Percentiles rank a stretch among this genome's conserved stretches.
phyloP scores from a whole-genome alignment of 768 basidiomycete genomes.

The Collybia sordida region DNA sequence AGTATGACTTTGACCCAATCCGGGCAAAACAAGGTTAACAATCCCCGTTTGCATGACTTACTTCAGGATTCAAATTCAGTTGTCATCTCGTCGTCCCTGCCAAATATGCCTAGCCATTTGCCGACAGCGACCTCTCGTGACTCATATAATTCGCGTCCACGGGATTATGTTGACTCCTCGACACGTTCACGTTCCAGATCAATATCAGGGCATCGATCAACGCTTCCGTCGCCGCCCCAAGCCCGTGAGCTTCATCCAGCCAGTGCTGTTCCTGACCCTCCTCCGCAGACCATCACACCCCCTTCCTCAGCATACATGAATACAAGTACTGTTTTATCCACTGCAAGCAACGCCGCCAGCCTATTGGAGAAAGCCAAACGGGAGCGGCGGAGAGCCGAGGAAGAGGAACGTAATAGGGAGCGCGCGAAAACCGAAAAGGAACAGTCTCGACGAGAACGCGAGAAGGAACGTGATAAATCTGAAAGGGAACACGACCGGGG shows the following conservation, averaged over 20 bases:
- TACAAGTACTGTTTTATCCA: constrained; percentile 31
- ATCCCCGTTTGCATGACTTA: constrained; percentile 1
- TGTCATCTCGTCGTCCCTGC: constrained; percentile 41
- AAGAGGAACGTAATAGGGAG: constrained; percentile 13
- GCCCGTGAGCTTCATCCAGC: constrained; percentile 2
- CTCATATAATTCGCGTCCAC: constrained; percentile 11
- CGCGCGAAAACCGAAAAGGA: constrained; percentile 10
- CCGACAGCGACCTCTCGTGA: constrained; percentile 18
- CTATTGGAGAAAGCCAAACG: constrained; percentile 42
- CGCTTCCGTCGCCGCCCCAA: constrained; percentile 18
- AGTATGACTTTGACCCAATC: not conserved
- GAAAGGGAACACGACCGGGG: too few species aligned
- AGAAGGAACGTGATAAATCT: not conserved
- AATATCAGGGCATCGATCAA: constrained; percentile 13
- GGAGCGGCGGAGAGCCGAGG: constrained; percentile 16
- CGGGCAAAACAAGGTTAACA: not conserved
- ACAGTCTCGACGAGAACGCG: constrained; percentile 4
- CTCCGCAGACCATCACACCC: constrained; percentile 6
- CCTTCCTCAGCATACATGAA: constrained; percentile 12
- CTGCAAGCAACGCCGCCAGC: constrained; percentile 54
- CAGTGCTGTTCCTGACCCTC: not conserved
- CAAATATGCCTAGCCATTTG: constrained; percentile 28
- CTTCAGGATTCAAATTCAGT: constrained; percentile 18
- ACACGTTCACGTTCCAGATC: constrained; percentile 20
- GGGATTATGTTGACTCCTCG: constrained; percentile 5